Evolutionary conservation across 2,329 filamentous ascomycete genomes (phyloP).

Genomic region (Verticillium isaacii): DNA sequence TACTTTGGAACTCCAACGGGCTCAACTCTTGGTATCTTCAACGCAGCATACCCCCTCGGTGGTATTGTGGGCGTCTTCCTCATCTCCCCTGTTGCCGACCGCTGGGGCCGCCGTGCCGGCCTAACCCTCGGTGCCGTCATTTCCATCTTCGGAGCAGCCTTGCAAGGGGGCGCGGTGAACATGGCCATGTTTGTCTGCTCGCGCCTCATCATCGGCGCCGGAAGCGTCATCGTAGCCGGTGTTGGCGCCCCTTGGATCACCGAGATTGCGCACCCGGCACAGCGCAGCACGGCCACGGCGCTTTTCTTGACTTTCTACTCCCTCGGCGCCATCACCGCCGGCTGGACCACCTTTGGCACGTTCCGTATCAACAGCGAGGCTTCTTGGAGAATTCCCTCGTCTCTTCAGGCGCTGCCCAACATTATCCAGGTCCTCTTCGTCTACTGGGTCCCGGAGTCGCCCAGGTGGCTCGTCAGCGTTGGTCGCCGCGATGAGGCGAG

Average conservation of each 20-base stretch:
- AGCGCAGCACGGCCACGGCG: constrained; percentile 26
- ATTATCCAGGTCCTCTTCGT: too few relatives aligned
- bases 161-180: constrained; percentile 37
- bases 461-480: too few relatives aligned
- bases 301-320: constrained; percentile 30
- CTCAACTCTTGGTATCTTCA: not conserved
- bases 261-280: constrained; percentile 27
- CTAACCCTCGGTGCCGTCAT: not conserved
- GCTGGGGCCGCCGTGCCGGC: not conserved
- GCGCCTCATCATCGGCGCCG: constrained; percentile 18
- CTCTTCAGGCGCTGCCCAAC: too few relatives aligned
- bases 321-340: constrained; percentile 13
- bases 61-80: not conserved
- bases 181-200: constrained; percentile 37
- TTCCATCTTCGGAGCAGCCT: constrained; percentile 24
- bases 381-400: too few relatives aligned
- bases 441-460: too few relatives aligned
- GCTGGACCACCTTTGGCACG: constrained; percentile 12
- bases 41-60: not conserved
- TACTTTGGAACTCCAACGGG: not conserved
- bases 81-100: not conserved
- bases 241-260: not conserved
- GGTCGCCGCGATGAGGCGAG: too few relatives aligned
- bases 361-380: not conserved
- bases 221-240: not conserved